Evolutionary conservation across 225 moss, liverwort and hornwort genomes (phyloP).

Genomic region (Asterella californica): DNA sequence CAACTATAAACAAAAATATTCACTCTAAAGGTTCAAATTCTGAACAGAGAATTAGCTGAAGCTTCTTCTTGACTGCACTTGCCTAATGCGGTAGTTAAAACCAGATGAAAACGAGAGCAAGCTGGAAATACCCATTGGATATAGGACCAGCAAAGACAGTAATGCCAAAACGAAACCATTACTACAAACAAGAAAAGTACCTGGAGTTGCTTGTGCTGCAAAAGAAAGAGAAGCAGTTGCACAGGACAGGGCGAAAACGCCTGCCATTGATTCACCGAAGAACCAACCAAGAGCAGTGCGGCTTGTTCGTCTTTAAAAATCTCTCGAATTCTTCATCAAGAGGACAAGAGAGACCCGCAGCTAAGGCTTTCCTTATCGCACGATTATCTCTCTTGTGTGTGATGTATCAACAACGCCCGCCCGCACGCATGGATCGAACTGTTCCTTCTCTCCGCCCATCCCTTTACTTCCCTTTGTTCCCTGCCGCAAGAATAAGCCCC

Average conservation of each 20-base stretch:
- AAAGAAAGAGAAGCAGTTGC: conserved; percentile 14
- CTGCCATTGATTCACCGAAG: conserved; percentile 25
- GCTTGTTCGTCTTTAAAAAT: not conserved
- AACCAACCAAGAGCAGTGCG: conserved; percentile 6
- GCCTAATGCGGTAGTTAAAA: not conserved
- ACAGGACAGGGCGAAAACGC: conserved; percentile 23
- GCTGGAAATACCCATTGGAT: not conserved
- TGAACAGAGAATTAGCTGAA: not conserved
- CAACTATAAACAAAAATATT: not conserved
- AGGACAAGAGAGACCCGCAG: not conserved
- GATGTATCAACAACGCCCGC: not conserved
- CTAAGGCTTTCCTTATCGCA: not conserved
- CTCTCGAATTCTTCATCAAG: conserved; percentile 11
- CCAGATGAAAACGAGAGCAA: not conserved
- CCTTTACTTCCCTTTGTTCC: not conserved
- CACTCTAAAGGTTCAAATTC: not conserved
- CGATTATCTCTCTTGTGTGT: not conserved
- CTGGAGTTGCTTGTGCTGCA: conserved; percentile 6
- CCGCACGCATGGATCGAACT: not conserved
- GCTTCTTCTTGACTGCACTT: no score
- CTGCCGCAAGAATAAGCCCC: not conserved
- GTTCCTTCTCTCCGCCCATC: not conserved
- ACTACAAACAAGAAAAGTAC: not conserved
- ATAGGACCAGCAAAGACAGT: not conserved
- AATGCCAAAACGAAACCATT: not conserved